Evolutionary conservation across 306 rosid genomes (phyloP).

Genomic region (Oemleria cerasiformis): DNA sequence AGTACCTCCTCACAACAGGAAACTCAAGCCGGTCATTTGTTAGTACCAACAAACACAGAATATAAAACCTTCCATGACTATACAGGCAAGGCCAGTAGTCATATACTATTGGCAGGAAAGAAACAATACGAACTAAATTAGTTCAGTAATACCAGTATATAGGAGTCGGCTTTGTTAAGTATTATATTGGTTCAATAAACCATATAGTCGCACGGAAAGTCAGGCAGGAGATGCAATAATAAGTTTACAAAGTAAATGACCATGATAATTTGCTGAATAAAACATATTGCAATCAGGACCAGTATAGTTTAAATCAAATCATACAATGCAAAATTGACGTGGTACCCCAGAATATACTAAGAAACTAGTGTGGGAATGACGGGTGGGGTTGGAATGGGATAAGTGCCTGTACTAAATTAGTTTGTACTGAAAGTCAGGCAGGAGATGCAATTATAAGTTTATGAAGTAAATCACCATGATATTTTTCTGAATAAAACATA

Average conservation of each 20-base stretch:
- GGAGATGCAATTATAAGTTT: background rate
- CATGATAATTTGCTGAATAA: background rate
- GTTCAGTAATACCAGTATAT: background rate
- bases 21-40: constrained; percentile 10
- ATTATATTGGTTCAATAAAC: constrained; percentile 4
- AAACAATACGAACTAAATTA: background rate
- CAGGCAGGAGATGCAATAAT: background rate
- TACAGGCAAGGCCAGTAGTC: constrained; percentile 18
- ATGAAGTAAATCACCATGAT: background rate
- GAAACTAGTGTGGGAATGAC: no score
- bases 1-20: constrained; percentile 18
- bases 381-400: no score
- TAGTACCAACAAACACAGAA: constrained; percentile 11
- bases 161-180: background rate
- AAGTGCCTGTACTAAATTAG: background rate
- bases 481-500: background rate
- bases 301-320: background rate
- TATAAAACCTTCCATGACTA: constrained; percentile 26
- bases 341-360: no score
- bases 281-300: constrained; percentile 1
- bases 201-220: background rate
- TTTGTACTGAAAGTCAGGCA: background rate
- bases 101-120: background rate
- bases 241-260: background rate
- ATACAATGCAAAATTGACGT: no score